Evolutionary conservation across 2,329 filamentous ascomycete genomes (phyloP).

Genomic region (Acrodontium crateriforme): DNA sequence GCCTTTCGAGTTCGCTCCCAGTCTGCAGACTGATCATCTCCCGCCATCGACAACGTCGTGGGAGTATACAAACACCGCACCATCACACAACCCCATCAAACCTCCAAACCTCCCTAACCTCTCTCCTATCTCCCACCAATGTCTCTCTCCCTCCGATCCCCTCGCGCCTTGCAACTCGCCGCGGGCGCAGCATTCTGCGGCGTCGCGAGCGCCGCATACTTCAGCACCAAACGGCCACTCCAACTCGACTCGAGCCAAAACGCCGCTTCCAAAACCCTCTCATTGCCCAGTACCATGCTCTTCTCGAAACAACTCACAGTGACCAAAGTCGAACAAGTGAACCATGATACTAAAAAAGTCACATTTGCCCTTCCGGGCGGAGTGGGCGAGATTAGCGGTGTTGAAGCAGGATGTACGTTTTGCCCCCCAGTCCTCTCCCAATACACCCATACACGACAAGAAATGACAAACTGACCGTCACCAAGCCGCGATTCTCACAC

Average conservation of each 20-base stretch:
- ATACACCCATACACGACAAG: neutral
- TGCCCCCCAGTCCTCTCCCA: neutral
- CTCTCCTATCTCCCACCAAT: conserved; percentile 1
- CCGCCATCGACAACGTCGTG: too few species aligned
- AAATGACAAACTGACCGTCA: conserved; percentile 2
- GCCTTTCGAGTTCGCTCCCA: too few species aligned
- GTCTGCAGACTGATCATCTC: too few species aligned
- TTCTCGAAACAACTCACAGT: conserved; percentile 19
- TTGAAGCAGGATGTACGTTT: conserved; percentile 15
- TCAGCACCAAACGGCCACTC: conserved; percentile 3
- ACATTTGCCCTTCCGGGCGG: conserved; percentile 20
- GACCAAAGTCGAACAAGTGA: conserved; percentile 18
- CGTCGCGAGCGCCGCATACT: conserved; percentile 1
- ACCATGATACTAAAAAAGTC: conserved; percentile 21
- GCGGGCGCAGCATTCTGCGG: neutral
- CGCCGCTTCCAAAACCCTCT: conserved; percentile 13
- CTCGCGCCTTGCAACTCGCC: neutral
- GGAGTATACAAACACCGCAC: too few species aligned
- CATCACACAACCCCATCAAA: too few species aligned
- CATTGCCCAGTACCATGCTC: conserved; percentile 20
- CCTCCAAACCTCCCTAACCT: neutral
- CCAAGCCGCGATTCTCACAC: conserved; percentile 44
- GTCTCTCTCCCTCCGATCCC: neutral
- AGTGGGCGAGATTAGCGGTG: conserved; percentile 15
- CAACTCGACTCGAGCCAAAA: conserved; percentile 16